Evolutionary conservation across 371 early-diverging fungal species (phyloP).

Genomic region (Syncephalastrum contaminatum): DNA sequence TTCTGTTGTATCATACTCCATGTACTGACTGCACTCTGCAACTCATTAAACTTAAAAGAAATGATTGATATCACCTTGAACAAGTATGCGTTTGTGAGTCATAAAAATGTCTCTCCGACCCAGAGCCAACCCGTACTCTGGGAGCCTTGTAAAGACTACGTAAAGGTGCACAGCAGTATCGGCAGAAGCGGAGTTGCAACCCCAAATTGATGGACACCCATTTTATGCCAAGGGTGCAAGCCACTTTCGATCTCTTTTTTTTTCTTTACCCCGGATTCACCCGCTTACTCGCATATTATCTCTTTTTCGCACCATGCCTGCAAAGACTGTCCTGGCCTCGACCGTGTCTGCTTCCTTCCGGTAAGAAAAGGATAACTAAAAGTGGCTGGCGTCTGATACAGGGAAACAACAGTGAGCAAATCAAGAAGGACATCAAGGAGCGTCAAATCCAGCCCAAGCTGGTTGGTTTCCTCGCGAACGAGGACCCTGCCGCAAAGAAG

Average conservation of each 20-base stretch:
- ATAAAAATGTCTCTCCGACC: too few relatives aligned
- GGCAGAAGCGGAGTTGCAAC: too few relatives aligned
- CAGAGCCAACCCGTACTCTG: too few relatives aligned
- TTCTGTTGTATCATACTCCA: too few relatives aligned
- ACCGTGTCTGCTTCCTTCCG: conserved; percentile 62
- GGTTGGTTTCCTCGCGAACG: conserved; percentile 94
- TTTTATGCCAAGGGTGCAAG: conserved; percentile 2
- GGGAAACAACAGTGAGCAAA: conserved; percentile 65
- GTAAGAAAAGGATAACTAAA: conserved; percentile 26
- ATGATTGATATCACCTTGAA: too few relatives aligned
- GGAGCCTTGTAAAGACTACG: too few relatives aligned
- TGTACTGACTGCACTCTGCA: too few relatives aligned
- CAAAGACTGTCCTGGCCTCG: conserved; percentile 62
- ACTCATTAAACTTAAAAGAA: too few relatives aligned
- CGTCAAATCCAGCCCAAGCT: conserved; percentile 77
- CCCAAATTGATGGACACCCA: too few relatives aligned
- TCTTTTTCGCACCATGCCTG: conserved; percentile 33
- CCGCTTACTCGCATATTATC: neutral
- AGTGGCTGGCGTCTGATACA: neutral
- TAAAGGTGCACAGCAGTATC: too few relatives aligned
- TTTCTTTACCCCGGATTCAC: neutral
- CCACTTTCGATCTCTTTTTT: conserved; percentile 7
- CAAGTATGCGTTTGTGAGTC: too few relatives aligned
- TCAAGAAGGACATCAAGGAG: conserved; percentile 73
- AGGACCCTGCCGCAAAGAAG: conserved; percentile 87